A percentile compares a stretch with the other conserved stretches of the same genome.
phyloP scores from a whole-genome alignment of 495 filamentous ascomycete species.

The Sordaria brevicollis region DNA sequence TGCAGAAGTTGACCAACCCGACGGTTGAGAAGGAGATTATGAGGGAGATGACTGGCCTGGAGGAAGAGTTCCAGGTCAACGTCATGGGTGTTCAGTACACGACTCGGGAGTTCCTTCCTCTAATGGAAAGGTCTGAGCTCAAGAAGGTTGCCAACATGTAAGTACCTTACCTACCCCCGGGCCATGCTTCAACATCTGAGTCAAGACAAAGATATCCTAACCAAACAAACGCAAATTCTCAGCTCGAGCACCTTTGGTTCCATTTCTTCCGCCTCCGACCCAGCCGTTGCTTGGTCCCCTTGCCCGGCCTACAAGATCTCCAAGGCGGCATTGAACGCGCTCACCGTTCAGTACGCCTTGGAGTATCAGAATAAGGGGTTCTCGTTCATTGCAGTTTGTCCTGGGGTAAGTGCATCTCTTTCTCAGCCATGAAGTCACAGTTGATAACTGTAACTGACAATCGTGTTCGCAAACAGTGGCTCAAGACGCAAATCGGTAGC shows the following conservation, averaged over 20 bases:
- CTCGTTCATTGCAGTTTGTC: constrained; percentile 33
- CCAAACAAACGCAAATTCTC: neutral
- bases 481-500: constrained; percentile 6
- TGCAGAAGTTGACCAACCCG: neutral
- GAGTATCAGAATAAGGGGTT: constrained; percentile 32
- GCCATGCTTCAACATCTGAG: no score
- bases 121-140: constrained; percentile 30
- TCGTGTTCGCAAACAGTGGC: neutral
- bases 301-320: constrained; percentile 41
- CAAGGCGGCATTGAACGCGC: constrained; percentile 41
- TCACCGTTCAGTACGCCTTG: constrained; percentile 39
- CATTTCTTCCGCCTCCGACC: constrained; percentile 20
- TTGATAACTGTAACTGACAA: neutral
- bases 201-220: no score
- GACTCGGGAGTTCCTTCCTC: constrained; percentile 34
- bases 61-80: constrained; percentile 33
- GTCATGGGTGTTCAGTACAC: constrained; percentile 33
- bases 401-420: constrained; percentile 26
- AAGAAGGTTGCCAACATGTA: constrained; percentile 40
- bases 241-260: constrained; percentile 35
- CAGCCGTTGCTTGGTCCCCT: constrained; percentile 7
- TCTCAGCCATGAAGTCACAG: neutral
- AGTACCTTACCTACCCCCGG: no score
- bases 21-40: neutral
- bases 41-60: constrained; percentile 27